Percentiles rank a stretch among this genome's conserved stretches.
Conservation (phyloP, 345 rosid genomes). For the Limnanthes douglasii region DNA sequence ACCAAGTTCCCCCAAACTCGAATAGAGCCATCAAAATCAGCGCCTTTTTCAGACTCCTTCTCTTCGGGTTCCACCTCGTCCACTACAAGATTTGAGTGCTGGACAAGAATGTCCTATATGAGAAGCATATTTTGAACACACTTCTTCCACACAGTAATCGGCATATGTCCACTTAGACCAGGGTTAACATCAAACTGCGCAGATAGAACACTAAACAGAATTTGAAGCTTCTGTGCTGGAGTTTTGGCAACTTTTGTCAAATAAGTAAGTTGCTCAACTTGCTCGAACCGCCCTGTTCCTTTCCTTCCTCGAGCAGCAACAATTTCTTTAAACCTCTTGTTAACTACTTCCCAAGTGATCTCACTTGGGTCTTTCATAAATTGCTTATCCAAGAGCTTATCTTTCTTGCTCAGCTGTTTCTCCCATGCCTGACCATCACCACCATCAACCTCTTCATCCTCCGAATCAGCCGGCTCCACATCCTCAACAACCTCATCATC, state of each 20-base stretch:
- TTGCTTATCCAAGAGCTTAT: constrained; percentile 59
- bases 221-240: constrained; percentile 96
- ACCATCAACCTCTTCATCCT: constrained; percentile 21
- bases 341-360: constrained; percentile 88
- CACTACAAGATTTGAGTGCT: constrained; percentile 55
- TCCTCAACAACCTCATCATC: constrained; percentile 39
- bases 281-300: constrained; percentile 90
- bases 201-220: constrained; percentile 76
- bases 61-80: constrained; percentile 73
- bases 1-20: constrained; percentile 88
- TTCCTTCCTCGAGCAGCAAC: constrained; percentile 92
- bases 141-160: constrained; percentile 87
- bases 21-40: constrained; percentile 44
- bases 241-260: constrained; percentile 91
- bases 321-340: constrained; percentile 83
- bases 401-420: constrained; percentile 62
- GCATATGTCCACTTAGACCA: constrained; percentile 95
- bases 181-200: constrained; percentile 98
- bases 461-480: constrained; percentile 18
- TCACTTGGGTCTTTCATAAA: constrained; percentile 70
- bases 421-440: constrained; percentile 51
- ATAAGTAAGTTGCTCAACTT: constrained; percentile 89
- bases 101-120: constrained; percentile 70
- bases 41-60: constrained; percentile 75
- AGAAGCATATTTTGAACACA: constrained; percentile 69